Base-by-base conservation (phyloP, 805 yeast species). In the Metschnikowia rubicola region DNA sequence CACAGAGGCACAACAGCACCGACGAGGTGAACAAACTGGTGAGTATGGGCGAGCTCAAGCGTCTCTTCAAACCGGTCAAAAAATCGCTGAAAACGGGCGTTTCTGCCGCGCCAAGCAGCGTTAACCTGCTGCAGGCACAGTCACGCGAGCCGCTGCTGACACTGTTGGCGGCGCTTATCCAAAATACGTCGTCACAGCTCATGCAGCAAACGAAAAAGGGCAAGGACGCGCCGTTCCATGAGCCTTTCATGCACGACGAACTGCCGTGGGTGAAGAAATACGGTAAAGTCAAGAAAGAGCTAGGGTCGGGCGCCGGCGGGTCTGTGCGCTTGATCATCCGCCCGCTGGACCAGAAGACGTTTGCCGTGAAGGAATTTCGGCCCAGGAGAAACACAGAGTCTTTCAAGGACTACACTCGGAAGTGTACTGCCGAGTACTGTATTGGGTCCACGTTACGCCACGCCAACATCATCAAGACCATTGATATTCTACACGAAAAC, bases 241-340 rank as follows among this genome's bases (percentile, higher is more conserved):
- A 53, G 41, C 60, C 59, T 3, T 56, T 56, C 41, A 51, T 54
- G 4, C 54, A 53, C 28, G 60, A 56, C 52, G 63, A 60, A 46
- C 55, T 61, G 30, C 61, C 60, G 26, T 47, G 62, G 43, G 65
- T 60, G n/a, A 68, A 67, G 49, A 83, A 86, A 58, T 87, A 86
- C 61, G 88, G 92, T 46, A 83, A 80, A 54, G 64, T 84, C 51
- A 91, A 92, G 41, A 84, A 84, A 61, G 77, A 83, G 48, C 65
- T 87, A 39, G 96, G 96, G 13, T 81, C 89, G 1, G 96, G 96
- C 47, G 96, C 94, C 10, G 96, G 95, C 41, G 96, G 96, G 7
- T 80, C 90, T 1, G 96, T 87, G n/a, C 75, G 86, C 55, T 69
- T 86, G 38, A 74, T 87, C 21, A 77, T 77, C 8, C 77, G 92